Conservation (phyloP, 2,329 filamentous ascomycete genomes). For the Diaporthe destruens region DNA sequence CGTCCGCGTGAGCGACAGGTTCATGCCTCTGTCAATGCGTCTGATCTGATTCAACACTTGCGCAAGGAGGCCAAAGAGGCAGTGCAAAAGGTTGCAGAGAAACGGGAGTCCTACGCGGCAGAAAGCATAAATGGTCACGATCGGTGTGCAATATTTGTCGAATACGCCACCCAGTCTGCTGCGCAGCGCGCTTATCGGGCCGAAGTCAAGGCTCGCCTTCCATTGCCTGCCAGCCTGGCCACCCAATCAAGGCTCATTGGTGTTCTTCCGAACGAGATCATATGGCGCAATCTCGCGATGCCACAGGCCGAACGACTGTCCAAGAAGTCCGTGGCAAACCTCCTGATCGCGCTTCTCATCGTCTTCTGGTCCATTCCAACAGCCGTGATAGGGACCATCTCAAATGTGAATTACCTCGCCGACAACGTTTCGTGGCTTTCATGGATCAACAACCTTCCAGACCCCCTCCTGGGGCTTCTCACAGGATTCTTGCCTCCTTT, state of each 20-base stretch:
- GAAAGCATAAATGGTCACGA: constrained; percentile 23
- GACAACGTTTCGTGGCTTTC: constrained; percentile 74
- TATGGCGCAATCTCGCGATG: constrained; percentile 69
- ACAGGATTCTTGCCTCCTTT: constrained; percentile 83
- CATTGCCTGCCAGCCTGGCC: constrained; percentile 65
- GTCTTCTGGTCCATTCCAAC: constrained; percentile 87
- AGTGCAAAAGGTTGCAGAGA: constrained; percentile 45
- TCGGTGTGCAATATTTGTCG: constrained; percentile 82
- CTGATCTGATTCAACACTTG: constrained; percentile 39
- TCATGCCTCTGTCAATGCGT: constrained; percentile 33
- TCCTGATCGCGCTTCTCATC: constrained; percentile 54
- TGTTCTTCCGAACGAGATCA: constrained; percentile 81
- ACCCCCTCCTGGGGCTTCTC: constrained; percentile 85
- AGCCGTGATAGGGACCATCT: constrained; percentile 84
- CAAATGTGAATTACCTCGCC: constrained; percentile 81
- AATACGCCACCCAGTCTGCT: constrained; percentile 84
- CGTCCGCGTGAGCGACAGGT: constrained; percentile 38
- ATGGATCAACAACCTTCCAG: constrained; percentile 83
- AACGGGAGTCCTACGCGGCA: constrained; percentile 61
- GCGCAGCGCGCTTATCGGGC: constrained; percentile 89
- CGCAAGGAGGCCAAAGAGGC: constrained; percentile 33
- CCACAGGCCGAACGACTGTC: constrained; percentile 41
- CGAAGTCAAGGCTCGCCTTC: constrained; percentile 79
- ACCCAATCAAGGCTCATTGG: constrained; percentile 90
- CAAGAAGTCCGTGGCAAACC: constrained; percentile 39